Percentiles rank a stretch among this genome's conserved stretches.
Conservation (phyloP, 306 rosid genomes). For the Gastrolobium villosum region DNA sequence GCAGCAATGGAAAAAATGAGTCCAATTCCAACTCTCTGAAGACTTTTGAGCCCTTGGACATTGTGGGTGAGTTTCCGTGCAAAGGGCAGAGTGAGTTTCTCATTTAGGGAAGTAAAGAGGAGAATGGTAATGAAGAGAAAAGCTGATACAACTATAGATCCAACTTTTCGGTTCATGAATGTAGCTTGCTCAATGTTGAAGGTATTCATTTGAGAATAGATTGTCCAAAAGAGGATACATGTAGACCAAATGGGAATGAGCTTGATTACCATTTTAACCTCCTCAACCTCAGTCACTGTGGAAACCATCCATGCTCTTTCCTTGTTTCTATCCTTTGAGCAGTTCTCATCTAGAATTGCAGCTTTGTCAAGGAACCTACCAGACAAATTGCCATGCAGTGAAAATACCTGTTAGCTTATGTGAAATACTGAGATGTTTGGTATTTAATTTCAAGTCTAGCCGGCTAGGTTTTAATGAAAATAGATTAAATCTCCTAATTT, state of each 20-base stretch:
- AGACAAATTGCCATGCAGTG: slow-evolving; percentile 33
- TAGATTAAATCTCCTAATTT: not conserved
- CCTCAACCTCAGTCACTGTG: slow-evolving; percentile 85
- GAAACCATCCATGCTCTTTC: slow-evolving; percentile 74
- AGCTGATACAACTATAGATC: slow-evolving; percentile 64
- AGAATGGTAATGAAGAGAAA: slow-evolving; percentile 80
- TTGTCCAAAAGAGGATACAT: slow-evolving; percentile 94
- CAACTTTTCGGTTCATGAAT: slow-evolving; percentile 77
- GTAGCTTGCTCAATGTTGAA: slow-evolving; percentile 98
- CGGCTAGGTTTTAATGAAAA: not conserved
- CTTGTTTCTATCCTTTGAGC: slow-evolving; percentile 54
- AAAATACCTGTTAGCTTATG: slow-evolving; percentile 27
- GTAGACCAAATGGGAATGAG: slow-evolving; percentile 96
- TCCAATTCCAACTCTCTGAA: slow-evolving; percentile 91
- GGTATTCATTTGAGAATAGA: slow-evolving; percentile 93
- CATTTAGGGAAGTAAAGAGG: slow-evolving; percentile 84
- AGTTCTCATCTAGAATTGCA: slow-evolving; percentile 71
- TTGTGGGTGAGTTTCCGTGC: slow-evolving; percentile 80
- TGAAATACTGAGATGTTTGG: not conserved
- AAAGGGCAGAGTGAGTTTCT: slow-evolving; percentile 74
- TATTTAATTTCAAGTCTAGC: slow-evolving; percentile 7
- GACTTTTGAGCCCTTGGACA: slow-evolving; percentile 88
- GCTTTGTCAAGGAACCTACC: slow-evolving; percentile 93
- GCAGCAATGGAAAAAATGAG: slow-evolving; percentile 72
- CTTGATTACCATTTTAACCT: slow-evolving; percentile 87